Base-by-base conservation (phyloP, 2,329 filamentous ascomycete species). In the Monilinia vaccinii-corymbosi region DNA sequence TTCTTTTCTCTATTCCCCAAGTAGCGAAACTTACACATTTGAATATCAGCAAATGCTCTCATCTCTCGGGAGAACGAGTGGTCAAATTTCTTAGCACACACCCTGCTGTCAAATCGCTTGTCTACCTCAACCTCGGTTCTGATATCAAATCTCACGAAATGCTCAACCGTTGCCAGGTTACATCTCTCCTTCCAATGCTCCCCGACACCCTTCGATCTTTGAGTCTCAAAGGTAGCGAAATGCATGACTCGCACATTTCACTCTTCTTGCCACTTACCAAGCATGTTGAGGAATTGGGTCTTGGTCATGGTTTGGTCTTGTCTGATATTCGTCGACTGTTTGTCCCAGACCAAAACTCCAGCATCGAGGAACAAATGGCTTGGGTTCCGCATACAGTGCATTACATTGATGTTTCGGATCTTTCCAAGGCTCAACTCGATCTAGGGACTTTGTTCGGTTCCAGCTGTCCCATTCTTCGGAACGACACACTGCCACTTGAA, bases 391-490 rank as follows among this genome's bases (percentile, higher is more conserved):
- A 86, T 62, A 80, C 80, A 32, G 78, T 94, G 28, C 85, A 83
- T 68, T 94, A 91, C 71, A 76, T 94, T 57, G 89, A 93, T 69
- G 80, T 92, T 49, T 89, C 86, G 45, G 87, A 89, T 70, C 83
- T 90, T 62, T 81, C 81, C 7, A 79, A 82, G 56, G 79, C 75
- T 10, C 73, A 82, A 55, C 80, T 90, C 51, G 77, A 81, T 62
- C 78, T 86, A 53, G 77, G 80, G 57, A 79, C 80, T 2, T 70
- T 81, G 11, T 79, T 82, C 63, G 74, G 74, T 63, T 79, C 75
- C 49, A 72, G 75, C 25, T 82, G 78, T 65, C 74, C 78, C 1
- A 75, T 92, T 18, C 79, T 90, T 44, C 79, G 80, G 53, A 71
- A 75, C 7, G 77, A 79, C 55, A 85, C 86, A 18, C 78, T 81